Evolutionary conservation across 805 yeast species (phyloP).

Genomic region (Tetrapisispora nanseiensis): DNA sequence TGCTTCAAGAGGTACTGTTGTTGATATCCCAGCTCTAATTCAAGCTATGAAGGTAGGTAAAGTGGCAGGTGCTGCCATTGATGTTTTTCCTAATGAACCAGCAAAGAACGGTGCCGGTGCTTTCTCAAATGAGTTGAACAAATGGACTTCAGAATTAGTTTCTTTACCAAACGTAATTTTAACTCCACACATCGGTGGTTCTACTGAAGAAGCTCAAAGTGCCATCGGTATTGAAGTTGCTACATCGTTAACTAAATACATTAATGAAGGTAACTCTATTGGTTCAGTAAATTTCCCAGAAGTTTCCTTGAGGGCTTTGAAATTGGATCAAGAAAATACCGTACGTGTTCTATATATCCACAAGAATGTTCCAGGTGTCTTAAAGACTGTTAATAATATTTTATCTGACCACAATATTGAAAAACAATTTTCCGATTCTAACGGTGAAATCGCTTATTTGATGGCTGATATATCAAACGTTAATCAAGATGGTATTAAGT

Average conservation of each 20-base stretch:
- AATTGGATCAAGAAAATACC: constrained; percentile 74
- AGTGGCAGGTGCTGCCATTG: constrained; percentile 94
- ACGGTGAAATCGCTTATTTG: constrained; percentile 91
- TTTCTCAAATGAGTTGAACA: constrained; percentile 64
- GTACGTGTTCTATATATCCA: constrained; percentile 95
- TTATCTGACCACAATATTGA: constrained; percentile 92
- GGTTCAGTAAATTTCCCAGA: constrained; percentile 99
- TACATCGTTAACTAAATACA: constrained; percentile 74
- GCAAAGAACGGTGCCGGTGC: constrained; percentile 85
- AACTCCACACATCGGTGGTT: constrained; percentile 98
- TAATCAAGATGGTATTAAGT: constrained; percentile 68
- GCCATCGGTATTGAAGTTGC: constrained; percentile 96
- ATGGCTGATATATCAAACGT: constrained; percentile 96
- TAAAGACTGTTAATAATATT: constrained; percentile 93
- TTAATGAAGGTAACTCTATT: constrained; percentile 88
- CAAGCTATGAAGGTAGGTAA: constrained; percentile 88
- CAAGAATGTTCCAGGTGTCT: constrained; percentile 97
- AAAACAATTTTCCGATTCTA: constrained; percentile 95
- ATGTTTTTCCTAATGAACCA: constrained; percentile 95
- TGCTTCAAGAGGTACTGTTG: constrained; percentile 96
- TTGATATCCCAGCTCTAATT: constrained; percentile 88
- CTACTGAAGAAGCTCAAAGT: constrained; percentile 97
- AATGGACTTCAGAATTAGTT: constrained; percentile 75
- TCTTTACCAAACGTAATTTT: constrained; percentile 79
- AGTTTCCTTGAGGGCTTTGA: constrained; percentile 79